phyloP scores from a whole-genome alignment of 2,329 filamentous ascomycete species.

The Colletotrichum sp. region DNA sequence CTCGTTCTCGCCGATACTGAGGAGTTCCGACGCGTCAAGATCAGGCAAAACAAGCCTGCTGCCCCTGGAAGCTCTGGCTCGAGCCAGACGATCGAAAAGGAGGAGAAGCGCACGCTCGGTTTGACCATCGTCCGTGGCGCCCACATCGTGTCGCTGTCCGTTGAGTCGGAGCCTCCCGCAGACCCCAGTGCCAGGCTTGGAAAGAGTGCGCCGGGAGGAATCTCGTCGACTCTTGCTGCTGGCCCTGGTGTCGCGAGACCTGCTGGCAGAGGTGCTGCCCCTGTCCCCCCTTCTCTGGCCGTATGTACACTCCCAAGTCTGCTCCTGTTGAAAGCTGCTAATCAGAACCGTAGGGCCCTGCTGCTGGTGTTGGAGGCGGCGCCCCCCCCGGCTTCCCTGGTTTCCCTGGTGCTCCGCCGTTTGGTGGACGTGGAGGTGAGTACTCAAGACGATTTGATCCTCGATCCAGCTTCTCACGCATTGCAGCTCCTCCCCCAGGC shows the following conservation, averaged over 20 bases:
- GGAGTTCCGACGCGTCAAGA: conserved; percentile 92
- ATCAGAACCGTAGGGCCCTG: conserved; percentile 64
- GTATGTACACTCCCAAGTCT: conserved; percentile 46
- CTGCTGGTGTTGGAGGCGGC: conserved; percentile 82
- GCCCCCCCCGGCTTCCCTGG: conserved; percentile 63
- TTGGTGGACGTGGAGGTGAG: conserved; percentile 62
- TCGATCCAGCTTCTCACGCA: conserved; percentile 34
- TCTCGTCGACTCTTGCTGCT: conserved; percentile 73
- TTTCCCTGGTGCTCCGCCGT: conserved; percentile 54
- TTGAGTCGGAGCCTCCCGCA: conserved; percentile 93
- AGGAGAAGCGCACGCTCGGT: conserved; percentile 97
- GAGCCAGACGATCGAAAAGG: conserved; percentile 78
- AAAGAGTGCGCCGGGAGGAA: conserved; percentile 72
- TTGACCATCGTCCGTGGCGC: conserved; percentile 94
- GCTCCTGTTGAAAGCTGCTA: background rate
- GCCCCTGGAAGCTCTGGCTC: conserved; percentile 67
- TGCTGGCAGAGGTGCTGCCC: conserved; percentile 78
- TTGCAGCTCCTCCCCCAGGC: conserved; percentile 51
- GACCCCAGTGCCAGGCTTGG: conserved; percentile 91
- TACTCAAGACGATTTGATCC: conserved; percentile 24
- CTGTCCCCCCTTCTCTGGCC: conserved; percentile 75
- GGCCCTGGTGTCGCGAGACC: conserved; percentile 91
- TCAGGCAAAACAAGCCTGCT: conserved; percentile 76
- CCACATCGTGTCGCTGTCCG: conserved; percentile 91
- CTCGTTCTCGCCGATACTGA: conserved; percentile 98